Base-by-base conservation (phyloP, 148 eudicot species). In the Diospyros kaki region DNA sequence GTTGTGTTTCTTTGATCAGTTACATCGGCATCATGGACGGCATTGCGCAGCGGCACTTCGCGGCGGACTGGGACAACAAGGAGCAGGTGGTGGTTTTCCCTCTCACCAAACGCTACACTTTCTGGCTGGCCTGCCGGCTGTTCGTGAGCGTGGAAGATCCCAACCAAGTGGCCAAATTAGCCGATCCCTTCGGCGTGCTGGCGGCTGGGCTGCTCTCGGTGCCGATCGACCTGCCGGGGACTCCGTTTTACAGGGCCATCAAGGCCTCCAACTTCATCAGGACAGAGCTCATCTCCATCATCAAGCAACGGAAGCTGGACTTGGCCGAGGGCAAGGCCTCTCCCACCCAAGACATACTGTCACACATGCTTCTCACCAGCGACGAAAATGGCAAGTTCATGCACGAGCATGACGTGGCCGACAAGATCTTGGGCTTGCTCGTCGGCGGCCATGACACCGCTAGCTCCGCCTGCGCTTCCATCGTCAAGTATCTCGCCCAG, bases 21-120 rank as follows among this genome's bases (percentile, higher is more conserved):
- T 28, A 86, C 58, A 71, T 86, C 2, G 71, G 84, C 2, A 66
- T 81, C 45, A 83, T 83, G 84, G 86, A 85, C 58, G 43, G 42
- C 11, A 74, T 83, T 4, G 88, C 84, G 2, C 80, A 78, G n/a
- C 46, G 68, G 1, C 88, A 85, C 38, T 78, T 85, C 1, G 73
- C 73, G 13, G 66, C 71, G 1, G 61, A 8, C 0, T 84, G 84
- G 86, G 81, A 83, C 58, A 67, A 66, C 62, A 78, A 83, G 18
- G 63, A 73, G 39, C 50, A 58, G 4, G 41, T 73, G 1, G 38
- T 69, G 5, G 76, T 78, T 39, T 81, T 71, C 69, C 84, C 76
- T 5, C 68, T 73, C 54, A 46, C 67, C 38, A 71, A 63, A 15
- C 52, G 59, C 13, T 73, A 46, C 62, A 73, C 76, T 2, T 73